A percentile compares a stretch with the other conserved stretches of the same genome.
Conservation (phyloP, 768 basidiomycete species). For the Kwoniella sp. region DNA sequence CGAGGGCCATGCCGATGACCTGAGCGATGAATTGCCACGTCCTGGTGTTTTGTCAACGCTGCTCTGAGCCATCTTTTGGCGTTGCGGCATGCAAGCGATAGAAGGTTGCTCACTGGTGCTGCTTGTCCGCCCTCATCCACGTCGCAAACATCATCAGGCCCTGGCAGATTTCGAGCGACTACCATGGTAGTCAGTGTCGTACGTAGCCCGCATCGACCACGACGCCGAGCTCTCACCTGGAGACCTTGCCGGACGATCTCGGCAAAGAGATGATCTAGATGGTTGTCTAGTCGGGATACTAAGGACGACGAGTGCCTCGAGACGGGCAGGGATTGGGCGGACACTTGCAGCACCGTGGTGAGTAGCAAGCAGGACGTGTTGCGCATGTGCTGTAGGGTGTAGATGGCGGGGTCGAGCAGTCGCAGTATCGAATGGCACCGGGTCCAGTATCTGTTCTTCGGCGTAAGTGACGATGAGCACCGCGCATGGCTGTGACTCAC, state of each 20-base stretch:
- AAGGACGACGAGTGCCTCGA: constrained; percentile 7
- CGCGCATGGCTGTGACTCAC: neutral
- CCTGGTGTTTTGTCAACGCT: neutral
- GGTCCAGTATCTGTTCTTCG: constrained; percentile 5
- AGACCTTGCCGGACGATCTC: constrained; percentile 2
- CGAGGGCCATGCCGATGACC: constrained; percentile 6
- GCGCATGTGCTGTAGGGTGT: constrained; percentile 5
- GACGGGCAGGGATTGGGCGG: constrained; percentile 10
- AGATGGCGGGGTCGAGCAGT: constrained; percentile 8
- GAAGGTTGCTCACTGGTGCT: constrained; percentile 8
- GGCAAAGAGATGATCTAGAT: constrained; percentile 1
- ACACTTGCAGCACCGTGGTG: constrained; percentile 3
- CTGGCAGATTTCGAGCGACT: constrained; percentile 11
- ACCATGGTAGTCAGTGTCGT: neutral
- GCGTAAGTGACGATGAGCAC: neutral
- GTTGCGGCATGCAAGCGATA: too few species aligned
- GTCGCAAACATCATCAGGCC: constrained; percentile 3
- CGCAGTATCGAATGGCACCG: constrained; percentile 3
- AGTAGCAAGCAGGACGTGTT: constrained; percentile 2
- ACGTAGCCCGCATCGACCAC: too few species aligned
- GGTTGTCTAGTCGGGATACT: constrained; percentile 4
- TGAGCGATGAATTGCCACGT: constrained; percentile 14
- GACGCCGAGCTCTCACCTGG: neutral
- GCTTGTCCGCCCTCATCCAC: constrained; percentile 7
- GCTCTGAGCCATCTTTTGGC: too few species aligned